These are phyloP conservation scores for Lathyrus oleraceus DNA, from an alignment of 306 rosid genomes.

Conservation along the genomic window DNA sequence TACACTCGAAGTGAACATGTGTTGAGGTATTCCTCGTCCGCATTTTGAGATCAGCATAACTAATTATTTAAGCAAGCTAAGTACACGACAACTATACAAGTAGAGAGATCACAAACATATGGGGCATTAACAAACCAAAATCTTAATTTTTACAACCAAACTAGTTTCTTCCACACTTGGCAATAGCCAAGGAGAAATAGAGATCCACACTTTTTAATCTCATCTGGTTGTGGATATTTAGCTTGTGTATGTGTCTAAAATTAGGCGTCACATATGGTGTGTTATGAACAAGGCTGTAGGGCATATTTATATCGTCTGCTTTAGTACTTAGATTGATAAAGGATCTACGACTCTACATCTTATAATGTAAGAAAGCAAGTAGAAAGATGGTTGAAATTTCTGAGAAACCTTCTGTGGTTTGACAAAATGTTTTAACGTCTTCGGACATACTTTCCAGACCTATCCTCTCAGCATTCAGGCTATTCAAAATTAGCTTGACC, in stretches of 20 bases:
- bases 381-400: constrained; percentile 11
- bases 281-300: not conserved
- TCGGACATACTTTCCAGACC: not conserved
- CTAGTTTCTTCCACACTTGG: no score
- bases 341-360: not conserved
- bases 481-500: not conserved
- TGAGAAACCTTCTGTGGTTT: constrained; percentile 3
- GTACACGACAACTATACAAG: not conserved
- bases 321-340: not conserved
- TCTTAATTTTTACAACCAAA: not conserved
- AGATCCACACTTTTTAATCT: not conserved
- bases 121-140: not conserved
- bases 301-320: not conserved
- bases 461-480: not conserved
- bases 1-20: not conserved
- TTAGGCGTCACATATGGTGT: not conserved
- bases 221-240: no score
- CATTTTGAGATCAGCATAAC: not conserved
- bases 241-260: not conserved
- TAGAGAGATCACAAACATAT: not conserved
- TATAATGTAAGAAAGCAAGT: constrained; percentile 1
- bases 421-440: not conserved
- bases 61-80: not conserved
- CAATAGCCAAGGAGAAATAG: not conserved
- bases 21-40: no score